Base-by-base conservation (phyloP, 179 eudicot genomes). In the Spinacia oleracea region DNA sequence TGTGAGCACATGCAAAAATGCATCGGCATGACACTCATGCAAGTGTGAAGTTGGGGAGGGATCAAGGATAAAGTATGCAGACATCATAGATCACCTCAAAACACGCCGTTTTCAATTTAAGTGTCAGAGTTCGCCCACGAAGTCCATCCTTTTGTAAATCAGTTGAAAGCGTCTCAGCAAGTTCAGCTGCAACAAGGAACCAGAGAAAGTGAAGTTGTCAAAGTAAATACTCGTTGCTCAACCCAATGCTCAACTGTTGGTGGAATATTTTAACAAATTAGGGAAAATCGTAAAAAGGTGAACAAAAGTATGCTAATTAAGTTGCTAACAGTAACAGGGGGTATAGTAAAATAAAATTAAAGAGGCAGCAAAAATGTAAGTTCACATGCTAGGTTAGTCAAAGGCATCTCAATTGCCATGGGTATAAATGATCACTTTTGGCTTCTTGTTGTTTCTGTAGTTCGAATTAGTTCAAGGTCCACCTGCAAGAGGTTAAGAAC, bases 71-170 rank as follows among this genome's bases (percentile, higher is more conserved):
- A 43, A 45, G 2, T 10, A 32, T 66, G 51, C 63, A 80, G 79
- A 81, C 60, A 77, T 16, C 55, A 82, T 45, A 66, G 9, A 65
- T 84, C 85, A 95, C 98, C 97, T 95, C 98, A 88, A 95, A 95
- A 46, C 88, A 77, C 56, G 93, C 93, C 79, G 95, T 95, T 83
- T 95, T 95, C 72, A 93, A 81, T 85, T 93, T 95, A 65, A 95
- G 88, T 11, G 98, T 95, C 86, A 95, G 82, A 71, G 91, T 93
- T 77, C 91, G 90, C 76, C 97, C 98, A 84, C 74, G 67, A 82
- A 95, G 95, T 76, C 88, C 90, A 83, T 89, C 97, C 83, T 87
- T 91, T 76, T 87, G 84, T 92, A 95, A 83, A 82, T 95, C 98
- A 74, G 86, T 78, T 78, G 97, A 89, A 75, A 95, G 92, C 90